These are phyloP conservation scores for Inonotus hispidus DNA, from an alignment of 1,284 basidiomycete genomes.

Conservation along the genomic window DNA sequence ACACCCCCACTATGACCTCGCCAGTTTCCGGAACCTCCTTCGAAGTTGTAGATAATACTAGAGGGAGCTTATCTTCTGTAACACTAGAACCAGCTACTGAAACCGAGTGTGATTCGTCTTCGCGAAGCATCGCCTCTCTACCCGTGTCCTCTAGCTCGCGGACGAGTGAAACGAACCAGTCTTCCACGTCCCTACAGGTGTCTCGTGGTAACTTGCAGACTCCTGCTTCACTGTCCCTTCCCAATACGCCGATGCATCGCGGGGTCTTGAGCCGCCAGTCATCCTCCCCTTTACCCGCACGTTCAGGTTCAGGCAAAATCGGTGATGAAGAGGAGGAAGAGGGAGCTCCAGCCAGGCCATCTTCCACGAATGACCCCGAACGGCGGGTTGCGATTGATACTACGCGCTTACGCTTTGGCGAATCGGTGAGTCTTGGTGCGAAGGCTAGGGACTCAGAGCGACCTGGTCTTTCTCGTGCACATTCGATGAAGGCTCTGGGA, in stretches of 20 bases:
- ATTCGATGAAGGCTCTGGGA: conserved; percentile 17
- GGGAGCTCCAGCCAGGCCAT: neutral
- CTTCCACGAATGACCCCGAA: neutral
- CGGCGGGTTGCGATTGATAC: neutral
- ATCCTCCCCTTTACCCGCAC: conserved; percentile 48
- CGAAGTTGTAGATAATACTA: neutral
- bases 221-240: conserved; percentile 32
- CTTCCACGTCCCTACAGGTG: conserved; percentile 22
- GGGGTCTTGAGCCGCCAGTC: conserved; percentile 54
- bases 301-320: conserved; percentile 1
- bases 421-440: neutral
- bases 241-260: conserved; percentile 39
- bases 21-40: neutral
- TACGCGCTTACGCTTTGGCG: neutral
- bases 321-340: neutral
- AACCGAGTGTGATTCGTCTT: neutral
- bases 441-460: neutral
- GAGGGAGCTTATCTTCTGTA: neutral
- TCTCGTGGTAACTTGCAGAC: conserved; percentile 26
- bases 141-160: neutral
- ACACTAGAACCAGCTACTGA: neutral
- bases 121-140: neutral
- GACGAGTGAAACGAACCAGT: neutral
- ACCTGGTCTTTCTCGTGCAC: conserved; percentile 12
- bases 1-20: neutral